These are phyloP conservation scores for Xylaria bambusicola DNA, from an alignment of 495 filamentous ascomycete species.

Conservation along the genomic window DNA sequence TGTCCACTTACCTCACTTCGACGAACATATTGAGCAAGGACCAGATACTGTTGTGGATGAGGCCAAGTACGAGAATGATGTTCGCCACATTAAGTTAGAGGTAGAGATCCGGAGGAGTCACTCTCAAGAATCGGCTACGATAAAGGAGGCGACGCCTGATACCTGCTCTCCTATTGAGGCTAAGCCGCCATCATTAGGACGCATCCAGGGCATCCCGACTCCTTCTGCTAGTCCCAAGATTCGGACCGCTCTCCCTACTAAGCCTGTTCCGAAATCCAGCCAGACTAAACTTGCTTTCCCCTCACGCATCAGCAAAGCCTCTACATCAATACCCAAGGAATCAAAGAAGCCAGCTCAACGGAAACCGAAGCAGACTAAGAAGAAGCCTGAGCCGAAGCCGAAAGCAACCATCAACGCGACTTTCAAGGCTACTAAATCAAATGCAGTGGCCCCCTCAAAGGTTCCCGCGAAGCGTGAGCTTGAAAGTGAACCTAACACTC, in stretches of 20 bases:
- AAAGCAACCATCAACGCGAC: conserved; percentile 40
- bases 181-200: conserved; percentile 36
- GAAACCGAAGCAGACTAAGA: conserved; percentile 36
- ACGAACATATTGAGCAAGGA: conserved; percentile 55
- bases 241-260: conserved; percentile 48
- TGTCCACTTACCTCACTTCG: conserved; percentile 73
- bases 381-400: conserved; percentile 39
- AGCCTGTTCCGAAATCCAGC: conserved; percentile 35
- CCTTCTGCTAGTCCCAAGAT: conserved; percentile 61
- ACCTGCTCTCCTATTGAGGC: conserved; percentile 29
- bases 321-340: conserved; percentile 15
- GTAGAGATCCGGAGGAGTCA: conserved; percentile 33
- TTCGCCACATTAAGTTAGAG: conserved; percentile 41
- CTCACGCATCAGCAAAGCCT: conserved; percentile 8
- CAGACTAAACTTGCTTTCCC: conserved; percentile 44
- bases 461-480: conserved; percentile 23
- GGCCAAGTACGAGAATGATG: conserved; percentile 34
- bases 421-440: conserved; percentile 47
- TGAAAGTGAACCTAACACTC: conserved; percentile 15
- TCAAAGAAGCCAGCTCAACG: conserved; percentile 26
- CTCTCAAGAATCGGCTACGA: conserved; percentile 23
- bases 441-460: conserved; percentile 19
- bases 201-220: conserved; percentile 59
- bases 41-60: conserved; percentile 40
- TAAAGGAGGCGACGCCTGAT: conserved; percentile 26